Conservation (phyloP, 441 rosid genomes). For the Eruca vesicaria region DNA sequence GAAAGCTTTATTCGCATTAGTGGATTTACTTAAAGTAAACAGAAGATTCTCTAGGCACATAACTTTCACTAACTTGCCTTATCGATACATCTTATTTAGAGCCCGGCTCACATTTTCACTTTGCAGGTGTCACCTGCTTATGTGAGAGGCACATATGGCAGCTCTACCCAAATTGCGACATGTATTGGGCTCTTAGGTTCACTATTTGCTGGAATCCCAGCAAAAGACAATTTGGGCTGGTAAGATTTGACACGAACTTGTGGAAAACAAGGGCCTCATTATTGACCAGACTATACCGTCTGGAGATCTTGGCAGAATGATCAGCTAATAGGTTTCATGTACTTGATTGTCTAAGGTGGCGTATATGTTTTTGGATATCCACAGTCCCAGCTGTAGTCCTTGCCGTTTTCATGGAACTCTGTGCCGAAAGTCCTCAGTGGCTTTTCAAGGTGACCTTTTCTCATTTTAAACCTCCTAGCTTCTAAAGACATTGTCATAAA, state of each 20-base stretch:
- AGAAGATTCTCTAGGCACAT: slow-evolving; percentile 4
- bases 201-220: slow-evolving; percentile 79
- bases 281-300: neutral
- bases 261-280: slow-evolving; percentile 1
- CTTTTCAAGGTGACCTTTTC: slow-evolving; percentile 72
- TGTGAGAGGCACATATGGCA: slow-evolving; percentile 96
- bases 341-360: slow-evolving; percentile 71
- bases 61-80: neutral
- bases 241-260: slow-evolving; percentile 40
- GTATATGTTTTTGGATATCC: slow-evolving; percentile 86
- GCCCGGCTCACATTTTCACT: slow-evolving; percentile 3
- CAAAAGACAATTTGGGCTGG: slow-evolving; percentile 78
- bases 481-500: neutral
- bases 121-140: slow-evolving; percentile 84
- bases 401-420: slow-evolving; percentile 67
- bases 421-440: slow-evolving; percentile 97
- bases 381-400: slow-evolving; percentile 81
- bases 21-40: slow-evolving; percentile 15
- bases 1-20: slow-evolving; percentile 20
- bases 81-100: neutral
- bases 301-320: slow-evolving; percentile 3
- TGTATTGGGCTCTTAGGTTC: slow-evolving; percentile 85
- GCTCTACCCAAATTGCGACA: slow-evolving; percentile 89
- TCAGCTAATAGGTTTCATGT: slow-evolving; percentile 15
- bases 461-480: slow-evolving; percentile 10